Evolutionary conservation across 2,329 filamentous ascomycete genomes (phyloP), one percentile per base, ranked within the genome.

Genomic region (Ophiostoma tasmaniense): DNA sequence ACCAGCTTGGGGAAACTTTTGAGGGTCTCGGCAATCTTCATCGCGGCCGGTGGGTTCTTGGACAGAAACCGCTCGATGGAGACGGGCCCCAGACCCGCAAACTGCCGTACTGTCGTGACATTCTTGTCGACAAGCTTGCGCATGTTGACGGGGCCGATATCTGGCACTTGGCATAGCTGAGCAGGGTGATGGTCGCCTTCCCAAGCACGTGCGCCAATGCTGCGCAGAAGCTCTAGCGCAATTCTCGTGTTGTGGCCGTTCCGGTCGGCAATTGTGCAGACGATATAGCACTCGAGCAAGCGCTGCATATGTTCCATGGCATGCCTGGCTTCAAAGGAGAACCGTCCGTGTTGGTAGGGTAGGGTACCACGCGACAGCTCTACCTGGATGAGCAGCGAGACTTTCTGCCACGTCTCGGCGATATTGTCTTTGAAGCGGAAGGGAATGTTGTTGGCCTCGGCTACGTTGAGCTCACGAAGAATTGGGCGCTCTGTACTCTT

Each of bases 41-140:
- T 83, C 0, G 94, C 95, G 75, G 90, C 97, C 0, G 94, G 92
- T 0, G 93, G 91, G 73, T 96, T 92, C 68, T 90, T 89, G 72
- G 88, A 89, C 64, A 96, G 77, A 30, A 92, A 79, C 65, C 87
- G 84, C 74, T 98, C 94, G 67, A 99, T 91, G 33, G 87, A 84
- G 67, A 88, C 85, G 33, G 89, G 82, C 45, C 94, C 89, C 17
- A 87, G 83, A 7, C 77, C 79, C 20, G 89, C 86, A 14, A 99
- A 80, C n/a, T 86, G 84, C 59, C 89, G 85, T 6, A 98, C 87
- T 5, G 82, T 90, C 35, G 81, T 86, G 68, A 98, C 85, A 0
- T 88, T 87, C n/a, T 87, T 87, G 52, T 84, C 83, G 2, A 87
- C 84, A 61, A 98, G 83, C 76, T 90, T 95, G 50, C 89, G 85